phyloP scores from a whole-genome alignment of 345 rosid species.

The Salix caprea region DNA sequence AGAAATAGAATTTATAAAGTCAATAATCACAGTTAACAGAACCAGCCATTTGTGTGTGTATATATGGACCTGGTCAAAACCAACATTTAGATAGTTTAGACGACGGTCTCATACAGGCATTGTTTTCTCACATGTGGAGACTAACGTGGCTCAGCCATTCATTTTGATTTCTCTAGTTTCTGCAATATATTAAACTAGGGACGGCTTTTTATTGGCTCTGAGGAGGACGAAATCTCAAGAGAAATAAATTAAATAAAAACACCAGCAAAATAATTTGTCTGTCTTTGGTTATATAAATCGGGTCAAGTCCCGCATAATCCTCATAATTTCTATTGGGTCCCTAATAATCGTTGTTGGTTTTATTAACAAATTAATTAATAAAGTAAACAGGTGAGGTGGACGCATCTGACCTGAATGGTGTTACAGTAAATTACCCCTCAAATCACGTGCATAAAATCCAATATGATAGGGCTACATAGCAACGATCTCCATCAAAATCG shows the following conservation, averaged over 20 bases:
- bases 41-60: too few relatives aligned
- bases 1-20: too few relatives aligned
- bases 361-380: background rate
- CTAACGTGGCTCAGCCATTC: background rate
- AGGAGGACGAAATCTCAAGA: background rate
- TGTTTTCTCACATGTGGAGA: background rate
- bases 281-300: background rate
- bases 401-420: background rate
- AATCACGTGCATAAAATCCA: constrained; percentile 8
- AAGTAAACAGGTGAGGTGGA: background rate
- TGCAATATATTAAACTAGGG: background rate
- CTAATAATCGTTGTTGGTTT: background rate
- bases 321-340: background rate
- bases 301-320: background rate
- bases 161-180: background rate
- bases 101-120: background rate
- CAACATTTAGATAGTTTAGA: background rate
- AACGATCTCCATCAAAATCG: background rate
- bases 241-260: background rate
- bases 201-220: background rate
- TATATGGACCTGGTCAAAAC: background rate
- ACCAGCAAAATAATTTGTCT: background rate
- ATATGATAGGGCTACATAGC: background rate
- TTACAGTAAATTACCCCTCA: background rate
- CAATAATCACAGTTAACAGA: too few relatives aligned